phyloP scores from a whole-genome alignment of 257 asterid species.

The Leonotis leonurus region DNA sequence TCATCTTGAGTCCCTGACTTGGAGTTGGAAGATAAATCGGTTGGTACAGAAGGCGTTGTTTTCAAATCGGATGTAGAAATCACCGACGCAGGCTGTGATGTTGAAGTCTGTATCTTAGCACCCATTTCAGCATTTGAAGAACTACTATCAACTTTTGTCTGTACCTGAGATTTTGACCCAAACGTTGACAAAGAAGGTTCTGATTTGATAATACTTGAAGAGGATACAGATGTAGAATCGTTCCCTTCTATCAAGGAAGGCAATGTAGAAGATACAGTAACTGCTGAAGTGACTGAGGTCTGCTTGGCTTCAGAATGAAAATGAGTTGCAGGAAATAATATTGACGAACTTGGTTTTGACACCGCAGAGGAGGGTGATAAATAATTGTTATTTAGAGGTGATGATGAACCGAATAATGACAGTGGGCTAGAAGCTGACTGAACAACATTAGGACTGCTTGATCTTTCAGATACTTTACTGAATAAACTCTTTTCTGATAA shows the following conservation, averaged over 20 bases:
- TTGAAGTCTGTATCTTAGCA: conserved; percentile 26
- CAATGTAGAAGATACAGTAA: conserved; percentile 24
- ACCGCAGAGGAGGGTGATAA: conserved; percentile 29
- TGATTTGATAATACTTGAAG: conserved; percentile 20
- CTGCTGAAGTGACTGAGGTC: conserved; percentile 24
- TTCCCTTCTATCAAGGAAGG: conserved; percentile 22
- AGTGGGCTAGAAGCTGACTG: conserved; percentile 23
- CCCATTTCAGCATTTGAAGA: conserved; percentile 28
- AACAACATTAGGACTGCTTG: conserved; percentile 25
- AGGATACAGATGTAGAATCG: conserved; percentile 23
- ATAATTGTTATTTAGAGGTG: conserved; percentile 22
- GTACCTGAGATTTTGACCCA: conserved; percentile 29
- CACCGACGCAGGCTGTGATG: conserved; percentile 27
- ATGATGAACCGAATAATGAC: conserved; percentile 22
- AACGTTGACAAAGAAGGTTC: conserved; percentile 20
- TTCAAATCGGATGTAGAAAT: conserved; percentile 22
- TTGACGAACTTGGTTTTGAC: conserved; percentile 34
- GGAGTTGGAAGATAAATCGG: conserved; percentile 23
- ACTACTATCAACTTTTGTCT: conserved; percentile 22
- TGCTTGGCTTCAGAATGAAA: conserved; percentile 37
- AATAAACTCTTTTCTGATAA: conserved; percentile 29
- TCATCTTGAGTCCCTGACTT: conserved; percentile 33
- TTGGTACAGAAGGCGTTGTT: conserved; percentile 21
- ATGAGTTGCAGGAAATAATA: conserved; percentile 23
- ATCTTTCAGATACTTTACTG: conserved; percentile 20